These are phyloP conservation scores for Nidula microcarpa DNA, from an alignment of 768 basidiomycete species.

Conservation along the genomic window DNA sequence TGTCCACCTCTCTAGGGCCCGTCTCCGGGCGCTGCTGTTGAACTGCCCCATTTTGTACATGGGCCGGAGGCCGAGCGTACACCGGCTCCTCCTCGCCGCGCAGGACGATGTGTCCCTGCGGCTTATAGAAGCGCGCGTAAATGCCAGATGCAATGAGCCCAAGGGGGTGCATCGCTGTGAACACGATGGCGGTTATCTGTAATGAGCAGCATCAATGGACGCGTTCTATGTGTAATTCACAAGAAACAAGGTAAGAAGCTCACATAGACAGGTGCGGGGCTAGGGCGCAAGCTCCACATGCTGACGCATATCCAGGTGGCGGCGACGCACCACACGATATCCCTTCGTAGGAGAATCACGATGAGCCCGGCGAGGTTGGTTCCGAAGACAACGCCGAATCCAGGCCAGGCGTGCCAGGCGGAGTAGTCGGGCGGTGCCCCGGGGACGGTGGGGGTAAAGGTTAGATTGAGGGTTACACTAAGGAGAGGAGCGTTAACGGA, in stretches of 20 bases:
- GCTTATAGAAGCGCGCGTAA: slow-evolving; percentile 27
- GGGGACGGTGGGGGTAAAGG: slow-evolving; percentile 41
- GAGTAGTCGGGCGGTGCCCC: slow-evolving; percentile 54
- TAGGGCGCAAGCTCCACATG: slow-evolving; percentile 58
- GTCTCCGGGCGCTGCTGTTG: slow-evolving; percentile 4
- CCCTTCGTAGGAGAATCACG: slow-evolving; percentile 53
- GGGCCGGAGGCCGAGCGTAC: slow-evolving; percentile 18
- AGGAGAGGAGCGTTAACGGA: not conserved
- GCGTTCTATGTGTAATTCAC: not conserved
- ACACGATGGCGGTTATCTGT: slow-evolving; percentile 58
- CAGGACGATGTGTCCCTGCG: slow-evolving; percentile 13
- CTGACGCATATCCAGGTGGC: slow-evolving; percentile 72
- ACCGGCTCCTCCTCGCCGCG: slow-evolving; percentile 14
- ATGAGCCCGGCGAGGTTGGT: slow-evolving; percentile 60
- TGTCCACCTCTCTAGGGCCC: slow-evolving; percentile 39
- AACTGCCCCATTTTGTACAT: slow-evolving; percentile 2
- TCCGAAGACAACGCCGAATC: slow-evolving; percentile 62
- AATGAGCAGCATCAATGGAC: not conserved
- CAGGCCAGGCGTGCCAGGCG: slow-evolving; percentile 63
- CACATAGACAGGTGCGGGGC: slow-evolving; percentile 64
- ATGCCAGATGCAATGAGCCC: slow-evolving; percentile 43
- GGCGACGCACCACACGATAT: slow-evolving; percentile 74
- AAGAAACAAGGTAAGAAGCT: slow-evolving; percentile 17
- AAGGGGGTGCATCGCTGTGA: slow-evolving; percentile 67
- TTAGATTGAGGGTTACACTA: slow-evolving; percentile 69